Evolutionary conservation across 192 early-diverging fungal species (phyloP).

Genomic region (Fimicolochytrium jonesii): DNA sequence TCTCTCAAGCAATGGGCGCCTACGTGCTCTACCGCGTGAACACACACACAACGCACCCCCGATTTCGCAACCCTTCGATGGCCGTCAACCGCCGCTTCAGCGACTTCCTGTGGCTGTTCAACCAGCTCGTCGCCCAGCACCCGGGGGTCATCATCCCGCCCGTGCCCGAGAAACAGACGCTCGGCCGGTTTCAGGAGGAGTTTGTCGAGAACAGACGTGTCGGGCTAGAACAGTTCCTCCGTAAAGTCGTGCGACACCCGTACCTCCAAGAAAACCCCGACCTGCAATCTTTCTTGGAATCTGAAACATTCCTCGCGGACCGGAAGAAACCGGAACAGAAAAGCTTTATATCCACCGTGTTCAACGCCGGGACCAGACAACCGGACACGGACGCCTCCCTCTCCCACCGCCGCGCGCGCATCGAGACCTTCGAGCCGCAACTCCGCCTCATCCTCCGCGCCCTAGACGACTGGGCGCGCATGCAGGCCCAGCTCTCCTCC

Average conservation of each 20-base stretch:
- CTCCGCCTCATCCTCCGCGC: constrained; percentile 71
- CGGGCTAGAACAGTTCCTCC: constrained; percentile 78
- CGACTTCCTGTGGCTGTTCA: constrained; percentile 92
- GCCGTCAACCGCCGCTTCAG: constrained; percentile 82
- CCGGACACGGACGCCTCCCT: no score
- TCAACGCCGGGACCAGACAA: no score
- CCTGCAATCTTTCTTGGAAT: constrained; percentile 82
- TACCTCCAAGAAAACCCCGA: constrained; percentile 78
- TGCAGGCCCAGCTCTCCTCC: constrained; percentile 24
- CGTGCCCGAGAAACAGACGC: constrained; percentile 87
- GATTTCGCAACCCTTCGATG: constrained; percentile 71
- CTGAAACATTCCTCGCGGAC: constrained; percentile 74
- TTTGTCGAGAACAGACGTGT: constrained; percentile 86
- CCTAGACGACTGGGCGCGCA: constrained; percentile 53
- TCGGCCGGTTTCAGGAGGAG: constrained; percentile 90
- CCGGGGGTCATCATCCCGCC: constrained; percentile 90
- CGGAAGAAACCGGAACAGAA: constrained; percentile 20
- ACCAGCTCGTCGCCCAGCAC: constrained; percentile 70
- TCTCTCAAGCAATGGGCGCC: constrained; percentile 81
- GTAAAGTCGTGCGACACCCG: constrained; percentile 75
- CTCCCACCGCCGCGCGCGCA: constrained; percentile 67
- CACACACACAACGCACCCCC: constrained; percentile 41
- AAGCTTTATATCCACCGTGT: no score
- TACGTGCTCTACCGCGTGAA: constrained; percentile 84
- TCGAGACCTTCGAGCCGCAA: constrained; percentile 75